A percentile compares a stretch with the other conserved stretches of the same genome.
These are phyloP conservation scores for Saccharomycopsis sp. DNA, from an alignment of 805 yeast species.

Conservation along the genomic window DNA sequence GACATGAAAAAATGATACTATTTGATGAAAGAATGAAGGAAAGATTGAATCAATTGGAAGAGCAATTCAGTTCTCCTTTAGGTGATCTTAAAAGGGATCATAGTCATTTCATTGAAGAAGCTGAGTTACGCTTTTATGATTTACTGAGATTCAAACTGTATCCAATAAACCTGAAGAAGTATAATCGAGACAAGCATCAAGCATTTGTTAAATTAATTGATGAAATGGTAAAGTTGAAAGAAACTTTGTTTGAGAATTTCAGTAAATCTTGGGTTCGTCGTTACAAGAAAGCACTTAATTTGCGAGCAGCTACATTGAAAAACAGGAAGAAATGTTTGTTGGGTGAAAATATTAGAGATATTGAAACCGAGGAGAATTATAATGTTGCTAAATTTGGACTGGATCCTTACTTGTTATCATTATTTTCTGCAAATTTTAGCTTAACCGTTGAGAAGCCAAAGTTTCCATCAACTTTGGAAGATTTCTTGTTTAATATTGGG, in stretches of 20 bases:
- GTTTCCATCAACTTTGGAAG: constrained; percentile 22
- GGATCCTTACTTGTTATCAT: constrained; percentile 8
- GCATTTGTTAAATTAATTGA: constrained; percentile 28
- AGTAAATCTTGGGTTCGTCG: constrained; percentile 37
- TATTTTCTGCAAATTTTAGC: constrained; percentile 8
- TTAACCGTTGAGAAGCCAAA: background rate
- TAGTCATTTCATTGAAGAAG: constrained; percentile 23
- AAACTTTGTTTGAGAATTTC: constrained; percentile 29
- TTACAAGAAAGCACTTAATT: constrained; percentile 25
- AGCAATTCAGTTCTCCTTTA: background rate
- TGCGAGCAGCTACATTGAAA: background rate
- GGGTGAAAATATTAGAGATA: constrained; percentile 6
- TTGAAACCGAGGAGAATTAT: background rate
- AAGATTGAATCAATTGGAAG: constrained; percentile 13
- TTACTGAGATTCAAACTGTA: background rate
- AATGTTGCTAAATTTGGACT: constrained; percentile 5
- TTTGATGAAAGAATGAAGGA: constrained; percentile 22
- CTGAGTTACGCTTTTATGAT: background rate
- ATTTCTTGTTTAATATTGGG: constrained; percentile 35
- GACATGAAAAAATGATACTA: constrained; percentile 35
- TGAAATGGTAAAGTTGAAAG: constrained; percentile 27
- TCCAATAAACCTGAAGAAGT: background rate
- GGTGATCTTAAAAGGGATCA: constrained; percentile 22
- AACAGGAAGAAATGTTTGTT: background rate
- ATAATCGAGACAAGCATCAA: constrained; percentile 21